Evolutionary conservation across 1,284 basidiomycete species (phyloP), one percentile per base, ranked within the genome.

Genomic region (Cryptococcus jaspeensis): DNA sequence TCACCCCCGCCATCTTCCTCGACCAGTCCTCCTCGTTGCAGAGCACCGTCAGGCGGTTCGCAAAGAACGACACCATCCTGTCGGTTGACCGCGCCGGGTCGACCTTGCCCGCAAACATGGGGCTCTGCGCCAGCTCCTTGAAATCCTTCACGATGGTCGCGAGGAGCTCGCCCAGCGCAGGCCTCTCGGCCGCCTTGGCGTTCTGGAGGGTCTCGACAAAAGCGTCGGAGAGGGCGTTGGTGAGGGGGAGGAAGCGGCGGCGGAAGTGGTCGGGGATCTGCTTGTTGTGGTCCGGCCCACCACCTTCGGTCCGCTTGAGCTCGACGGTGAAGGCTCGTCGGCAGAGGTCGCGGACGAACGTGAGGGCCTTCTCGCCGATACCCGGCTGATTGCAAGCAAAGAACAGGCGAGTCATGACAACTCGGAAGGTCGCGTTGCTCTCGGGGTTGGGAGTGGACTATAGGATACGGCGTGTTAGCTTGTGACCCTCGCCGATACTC

Each of bases 1-100:
- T 81, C 62, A 89, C 92, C 12, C 92, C 93, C 6, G 92, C 92
- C 67, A 86, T 86, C 77, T 95, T 95, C 53, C 85, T 83, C 5
- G 83, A 81, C 92, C 92, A 94, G 0, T 89, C 83, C 67, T 92
- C 91, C 60, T 95, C 92, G 56, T 92, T 83, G 71, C 93, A 95
- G 22, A 95, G 81, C 2, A 87, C 85, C 50, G 84, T 86, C 77
- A 95, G 89, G 15, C 90, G 84, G 60, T 84, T 84, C 3, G 88
- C 85, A 50, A 97, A 82, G 61, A 90, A 86, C 67, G 90, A 86
- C 46, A 95, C 77, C 51, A 88, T 84, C 20, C 70, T 57, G 63
- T 75, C 70, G 49, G 71, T 64, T 11, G 66, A 63, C 20, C 67
- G 64, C 79, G 79, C 50, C 84, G 79, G 54, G 86, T 90, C 88